Evolutionary conservation across 2,329 filamentous ascomycete genomes (phyloP).

Genomic region (Aspergillus brasiliensis): DNA sequence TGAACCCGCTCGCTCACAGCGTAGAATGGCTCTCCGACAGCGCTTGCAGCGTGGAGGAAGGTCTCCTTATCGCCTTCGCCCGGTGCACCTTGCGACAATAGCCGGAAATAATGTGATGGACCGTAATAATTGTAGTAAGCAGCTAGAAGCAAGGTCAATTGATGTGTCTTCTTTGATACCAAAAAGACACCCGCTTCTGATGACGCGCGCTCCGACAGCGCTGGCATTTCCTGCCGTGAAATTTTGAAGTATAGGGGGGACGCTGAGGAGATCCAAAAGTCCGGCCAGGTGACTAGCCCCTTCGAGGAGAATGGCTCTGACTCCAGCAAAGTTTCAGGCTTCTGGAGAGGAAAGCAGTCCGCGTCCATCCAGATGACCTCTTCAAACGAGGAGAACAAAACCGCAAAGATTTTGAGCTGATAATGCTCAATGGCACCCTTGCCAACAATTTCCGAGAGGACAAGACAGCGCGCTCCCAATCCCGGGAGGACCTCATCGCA

Average conservation of each 20-base stretch:
- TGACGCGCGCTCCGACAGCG: constrained; percentile 38
- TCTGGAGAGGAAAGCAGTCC: constrained; percentile 56
- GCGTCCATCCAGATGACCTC: constrained; percentile 62
- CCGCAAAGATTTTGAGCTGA: constrained; percentile 60
- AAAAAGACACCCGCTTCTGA: constrained; percentile 41
- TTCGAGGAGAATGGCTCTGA: constrained; percentile 54
- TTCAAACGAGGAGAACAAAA: constrained; percentile 62
- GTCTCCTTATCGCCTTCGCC: constrained; percentile 46
- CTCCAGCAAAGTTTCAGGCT: constrained; percentile 52
- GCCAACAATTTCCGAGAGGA: constrained; percentile 47
- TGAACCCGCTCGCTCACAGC: constrained; percentile 40
- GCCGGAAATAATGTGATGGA: constrained; percentile 40
- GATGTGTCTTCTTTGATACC: constrained; percentile 40
- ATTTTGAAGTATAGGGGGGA: constrained; percentile 48
- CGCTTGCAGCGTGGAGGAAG: constrained; percentile 38
- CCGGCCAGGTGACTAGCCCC: constrained; percentile 59
- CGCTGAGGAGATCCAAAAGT: constrained; percentile 52
- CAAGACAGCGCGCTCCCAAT: constrained; percentile 46
- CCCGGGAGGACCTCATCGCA: constrained; percentile 44
- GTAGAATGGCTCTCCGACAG: constrained; percentile 38
- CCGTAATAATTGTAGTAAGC: constrained; percentile 43
- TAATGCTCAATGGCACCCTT: constrained; percentile 46
- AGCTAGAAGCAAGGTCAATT: constrained; percentile 36
- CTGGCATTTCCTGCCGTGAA: constrained; percentile 37
- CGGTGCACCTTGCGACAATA: constrained; percentile 42